These are phyloP conservation scores for Fusarium incarnatum DNA, from an alignment of 2,329 filamentous ascomycete genomes.

Conservation along the genomic window DNA sequence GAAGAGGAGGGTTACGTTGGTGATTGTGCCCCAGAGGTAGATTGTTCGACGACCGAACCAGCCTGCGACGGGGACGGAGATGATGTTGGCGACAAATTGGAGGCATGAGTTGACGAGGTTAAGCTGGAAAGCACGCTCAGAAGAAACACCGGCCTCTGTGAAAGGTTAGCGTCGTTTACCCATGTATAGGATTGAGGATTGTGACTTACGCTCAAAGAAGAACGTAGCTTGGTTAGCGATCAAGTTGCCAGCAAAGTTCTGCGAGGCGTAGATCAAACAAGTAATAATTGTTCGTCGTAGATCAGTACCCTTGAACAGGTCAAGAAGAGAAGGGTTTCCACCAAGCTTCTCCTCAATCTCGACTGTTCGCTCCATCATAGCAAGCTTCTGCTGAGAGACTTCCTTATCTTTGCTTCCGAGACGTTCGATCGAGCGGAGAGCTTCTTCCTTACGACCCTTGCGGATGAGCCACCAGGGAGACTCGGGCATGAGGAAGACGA, in stretches of 20 bases:
- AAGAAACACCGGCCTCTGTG: slow-evolving; percentile 68
- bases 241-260: slow-evolving; percentile 70
- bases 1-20: slow-evolving; percentile 66
- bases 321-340: slow-evolving; percentile 60
- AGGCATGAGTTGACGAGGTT: slow-evolving; percentile 73
- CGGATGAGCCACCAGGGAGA: slow-evolving; percentile 67
- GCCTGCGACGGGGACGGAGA: slow-evolving; percentile 73
- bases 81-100: slow-evolving; percentile 70
- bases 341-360: slow-evolving; percentile 59
- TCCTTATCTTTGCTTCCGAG: slow-evolving; percentile 52
- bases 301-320: slow-evolving; percentile 67
- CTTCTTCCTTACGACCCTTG: slow-evolving; percentile 57
- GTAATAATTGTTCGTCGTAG: slow-evolving; percentile 66
- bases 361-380: slow-evolving; percentile 68
- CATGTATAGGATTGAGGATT: fast-evolving
- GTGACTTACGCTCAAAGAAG: slow-evolving; percentile 61
- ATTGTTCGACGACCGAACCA: slow-evolving; percentile 73
- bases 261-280: slow-evolving; percentile 67
- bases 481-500: slow-evolving; percentile 63
- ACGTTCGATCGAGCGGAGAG: slow-evolving; percentile 59
- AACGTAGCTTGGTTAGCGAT: slow-evolving; percentile 72
- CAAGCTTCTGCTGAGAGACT: slow-evolving; percentile 54
- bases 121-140: slow-evolving; percentile 67
- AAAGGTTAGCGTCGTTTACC: slow-evolving; percentile 1
- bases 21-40: slow-evolving; percentile 69